Evolutionary conservation across 2,329 filamentous ascomycete genomes (phyloP).

Genomic region (Cladophialophora carrionii): DNA sequence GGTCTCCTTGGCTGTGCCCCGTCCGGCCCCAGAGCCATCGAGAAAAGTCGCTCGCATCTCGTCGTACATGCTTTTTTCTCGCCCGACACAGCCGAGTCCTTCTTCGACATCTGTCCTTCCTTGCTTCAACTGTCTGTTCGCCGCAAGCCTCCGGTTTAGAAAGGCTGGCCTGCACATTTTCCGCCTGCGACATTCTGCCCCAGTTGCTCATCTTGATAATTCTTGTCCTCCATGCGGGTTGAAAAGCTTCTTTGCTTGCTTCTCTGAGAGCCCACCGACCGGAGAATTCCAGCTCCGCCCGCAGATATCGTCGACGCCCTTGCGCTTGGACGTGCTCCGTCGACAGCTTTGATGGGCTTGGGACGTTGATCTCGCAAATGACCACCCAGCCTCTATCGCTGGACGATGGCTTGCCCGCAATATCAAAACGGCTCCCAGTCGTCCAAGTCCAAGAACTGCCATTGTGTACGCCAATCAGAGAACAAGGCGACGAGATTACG

Average conservation of each 20-base stretch:
- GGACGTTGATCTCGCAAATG: slow-evolving; percentile 27
- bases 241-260: neutral
- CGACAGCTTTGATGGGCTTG: slow-evolving; percentile 19
- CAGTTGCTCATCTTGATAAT: neutral
- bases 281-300: neutral
- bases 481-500: slow-evolving; percentile 1
- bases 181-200: neutral
- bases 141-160: slow-evolving; percentile 4
- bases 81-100: slow-evolving; percentile 15
- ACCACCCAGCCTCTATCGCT: slow-evolving; percentile 28
- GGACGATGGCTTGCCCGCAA: slow-evolving; percentile 26
- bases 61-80: slow-evolving; percentile 18
- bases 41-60: slow-evolving; percentile 11
- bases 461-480: slow-evolving; percentile 20
- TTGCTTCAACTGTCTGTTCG: slow-evolving; percentile 2
- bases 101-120: slow-evolving; percentile 17
- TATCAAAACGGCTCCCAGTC: slow-evolving; percentile 25
- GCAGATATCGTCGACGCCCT: neutral
- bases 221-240: slow-evolving; percentile 3
- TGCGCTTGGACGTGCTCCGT: neutral
- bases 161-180: neutral
- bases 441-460: slow-evolving; percentile 27
- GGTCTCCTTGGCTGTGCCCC: slow-evolving; percentile 11
- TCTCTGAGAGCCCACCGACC: neutral
- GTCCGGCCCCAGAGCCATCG: slow-evolving; percentile 12